Evolutionary conservation across 495 filamentous ascomycete species (phyloP).

Genomic region (Thermothielavioides terrestris): DNA sequence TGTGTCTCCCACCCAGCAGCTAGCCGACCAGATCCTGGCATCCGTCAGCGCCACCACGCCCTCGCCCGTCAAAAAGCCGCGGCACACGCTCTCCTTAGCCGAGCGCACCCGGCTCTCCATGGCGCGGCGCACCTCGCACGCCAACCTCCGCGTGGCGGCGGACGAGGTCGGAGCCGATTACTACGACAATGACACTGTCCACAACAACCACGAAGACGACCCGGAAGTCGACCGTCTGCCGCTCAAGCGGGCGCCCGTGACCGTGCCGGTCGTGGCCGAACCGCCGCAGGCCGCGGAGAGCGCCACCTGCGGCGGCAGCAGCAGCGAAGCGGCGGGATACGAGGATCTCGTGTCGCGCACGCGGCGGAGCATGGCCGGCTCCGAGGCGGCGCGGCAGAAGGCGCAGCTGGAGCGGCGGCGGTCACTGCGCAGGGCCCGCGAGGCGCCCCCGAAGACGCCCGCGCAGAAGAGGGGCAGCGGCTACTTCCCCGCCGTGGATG

Average conservation of each 20-base stretch:
- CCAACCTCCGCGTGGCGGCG: slow-evolving; percentile 6
- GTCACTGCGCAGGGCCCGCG: slow-evolving; percentile 31
- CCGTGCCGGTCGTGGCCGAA: slow-evolving; percentile 8
- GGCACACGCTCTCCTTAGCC: slow-evolving; percentile 45
- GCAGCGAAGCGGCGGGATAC: slow-evolving; percentile 20
- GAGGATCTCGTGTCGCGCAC: slow-evolving; percentile 63
- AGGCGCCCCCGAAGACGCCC: slow-evolving; percentile 2
- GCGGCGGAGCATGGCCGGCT: slow-evolving; percentile 68
- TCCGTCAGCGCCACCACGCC: slow-evolving; percentile 45
- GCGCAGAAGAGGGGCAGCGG: slow-evolving; percentile 19
- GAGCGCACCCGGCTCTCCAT: slow-evolving; percentile 47
- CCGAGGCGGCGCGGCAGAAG: slow-evolving; percentile 42
- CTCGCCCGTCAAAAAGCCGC: slow-evolving; percentile 44
- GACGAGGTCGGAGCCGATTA: slow-evolving; percentile 2
- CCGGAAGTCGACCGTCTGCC: slow-evolving; percentile 17
- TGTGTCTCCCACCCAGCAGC: slow-evolving; percentile 38
- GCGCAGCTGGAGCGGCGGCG: slow-evolving; percentile 50
- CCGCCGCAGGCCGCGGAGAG: not conserved
- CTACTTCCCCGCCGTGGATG: slow-evolving; percentile 35
- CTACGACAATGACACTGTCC: slow-evolving; percentile 12
- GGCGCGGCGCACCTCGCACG: slow-evolving; percentile 34
- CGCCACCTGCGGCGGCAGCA: not conserved
- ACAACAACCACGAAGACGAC: slow-evolving; percentile 23
- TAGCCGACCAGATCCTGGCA: slow-evolving; percentile 48
- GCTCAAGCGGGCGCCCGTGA: slow-evolving; percentile 18